Base-by-base conservation (phyloP, 129 eudicot genomes). In the Artemisia argyi region DNA sequence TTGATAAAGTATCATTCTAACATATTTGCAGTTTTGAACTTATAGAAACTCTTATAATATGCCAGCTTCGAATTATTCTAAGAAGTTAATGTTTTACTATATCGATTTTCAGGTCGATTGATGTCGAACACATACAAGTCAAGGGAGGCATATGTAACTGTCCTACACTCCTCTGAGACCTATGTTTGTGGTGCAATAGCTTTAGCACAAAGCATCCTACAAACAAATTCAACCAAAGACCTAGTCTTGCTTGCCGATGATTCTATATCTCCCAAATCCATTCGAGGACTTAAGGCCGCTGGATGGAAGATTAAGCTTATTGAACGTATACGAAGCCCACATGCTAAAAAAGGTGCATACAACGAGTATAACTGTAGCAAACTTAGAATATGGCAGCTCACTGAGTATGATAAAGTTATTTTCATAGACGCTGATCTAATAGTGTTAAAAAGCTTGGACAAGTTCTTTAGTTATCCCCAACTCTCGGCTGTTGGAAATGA, bases 111-210 rank as follows among this genome's bases (percentile, higher is more conserved):
- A 76, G 84, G 72, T 48, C 16, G 13, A 63, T 54, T 26, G 17
- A 19, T 35, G 7, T 44, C 22, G 3, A 19, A n/a, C 7, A 35
- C 20, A 67, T 64, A 63, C 66, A 61, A 39, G 46, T 74, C 72
- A 74, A 77, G 85, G 78, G 92, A 91, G 76, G 97, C 97, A 14
- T 91, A 85, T 57, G 95, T 79, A 11, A 88, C 97, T 3, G 84
- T 88, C 46, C 86, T 91, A 11, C 97, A 91, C 55, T 88, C 97
- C 50, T 85, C 90, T 4, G 92, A 91, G 84, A 50, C 78, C 11
- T 91, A 91, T 30, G 96, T 88, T 16, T 91, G 97, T 76, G 97
- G 97, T 47, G 97, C 97, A 53, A 88, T 91, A 61, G 82, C 88
- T 56, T 81, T 91, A 73, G 97, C 92, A 4, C 97, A 88, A 76